phyloP scores from a whole-genome alignment of 1,284 basidiomycete genomes.

The Apiotrichum montevideense region DNA sequence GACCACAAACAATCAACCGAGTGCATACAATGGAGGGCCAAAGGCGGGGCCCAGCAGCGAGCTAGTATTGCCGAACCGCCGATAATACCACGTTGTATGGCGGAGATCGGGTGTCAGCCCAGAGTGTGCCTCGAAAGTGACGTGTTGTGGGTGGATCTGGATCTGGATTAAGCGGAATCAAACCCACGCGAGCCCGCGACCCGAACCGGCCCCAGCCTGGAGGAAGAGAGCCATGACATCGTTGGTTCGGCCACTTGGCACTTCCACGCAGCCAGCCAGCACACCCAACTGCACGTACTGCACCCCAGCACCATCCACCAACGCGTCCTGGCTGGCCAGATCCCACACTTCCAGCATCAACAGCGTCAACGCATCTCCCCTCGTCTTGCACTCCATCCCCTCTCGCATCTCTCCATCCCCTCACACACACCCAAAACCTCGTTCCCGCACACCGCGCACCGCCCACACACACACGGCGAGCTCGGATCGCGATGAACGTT shows the following conservation, averaged over 20 bases:
- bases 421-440: background rate
- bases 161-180: too few species aligned
- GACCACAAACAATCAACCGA: too few species aligned
- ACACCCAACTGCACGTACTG: background rate
- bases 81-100: slow-evolving; percentile 1
- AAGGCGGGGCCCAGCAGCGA: slow-evolving; percentile 4
- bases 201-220: too few species aligned
- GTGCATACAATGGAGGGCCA: too few species aligned
- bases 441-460: background rate
- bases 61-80: slow-evolving; percentile 3
- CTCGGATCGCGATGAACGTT: slow-evolving; percentile 22
- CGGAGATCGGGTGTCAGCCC: background rate
- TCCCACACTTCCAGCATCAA: too few species aligned
- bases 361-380: too few species aligned
- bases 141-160: background rate
- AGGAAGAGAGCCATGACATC: too few species aligned
- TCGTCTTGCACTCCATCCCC: too few species aligned
- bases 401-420: too few species aligned
- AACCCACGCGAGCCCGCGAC: too few species aligned
- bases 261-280: background rate
- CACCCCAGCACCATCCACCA: background rate
- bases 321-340: too few species aligned
- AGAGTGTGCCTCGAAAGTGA: background rate
- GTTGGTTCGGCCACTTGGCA: too few species aligned
- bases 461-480: background rate